Base-by-base conservation (phyloP, 352 stramenopile species). In the Pilasporangium apinafurcum region DNA sequence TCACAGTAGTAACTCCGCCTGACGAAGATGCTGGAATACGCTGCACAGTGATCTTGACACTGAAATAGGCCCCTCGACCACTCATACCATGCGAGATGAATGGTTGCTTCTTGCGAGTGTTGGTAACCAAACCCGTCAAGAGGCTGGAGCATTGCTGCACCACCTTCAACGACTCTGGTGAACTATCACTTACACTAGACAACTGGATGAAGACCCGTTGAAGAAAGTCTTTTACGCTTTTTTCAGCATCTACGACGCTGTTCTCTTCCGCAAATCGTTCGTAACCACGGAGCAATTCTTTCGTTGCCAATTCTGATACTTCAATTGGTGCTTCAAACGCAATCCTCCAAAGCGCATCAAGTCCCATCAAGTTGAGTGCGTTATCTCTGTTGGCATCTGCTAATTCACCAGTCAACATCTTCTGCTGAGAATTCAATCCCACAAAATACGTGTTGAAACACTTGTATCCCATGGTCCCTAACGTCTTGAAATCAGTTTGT, bases 371-470 rank as follows among this genome's bases (percentile, higher is more conserved):
- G 39, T 68, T 53, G 17, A 76, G 42, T 29, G 58, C 49, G 20
- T 59, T 67, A 12, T 34, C 50, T 17, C 51, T 54, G 13, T 14
- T 32, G 10, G 21, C 13, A 35, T 36, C 18, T 2, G 16, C 13
- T 18, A 24, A 7, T 34, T 44, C 47, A 34, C 14, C 41, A 27
- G 21, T 39, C 13, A 64, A 56, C 25, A 71, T 36, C 43, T 78
- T 76, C 6, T 66, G 67, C 17, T 78, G 64, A 13, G 69, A 56
- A 46, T 95, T 95, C 29, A 95, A 32, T 1, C 63, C 73, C 9
- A 89, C 65, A 47, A 95, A 95, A 31, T 89, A 95, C 10, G 79
- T 89, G 48, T 92, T 78, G 22, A 95, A 95, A 37, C 83, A 95
- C 39, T 85, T 81, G 52, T 93, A 95, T 1, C 83, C 83, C 43